Base-by-base conservation (phyloP, 1,139 yeast genomes). In the Chernovozyma sophiae-reginae region DNA sequence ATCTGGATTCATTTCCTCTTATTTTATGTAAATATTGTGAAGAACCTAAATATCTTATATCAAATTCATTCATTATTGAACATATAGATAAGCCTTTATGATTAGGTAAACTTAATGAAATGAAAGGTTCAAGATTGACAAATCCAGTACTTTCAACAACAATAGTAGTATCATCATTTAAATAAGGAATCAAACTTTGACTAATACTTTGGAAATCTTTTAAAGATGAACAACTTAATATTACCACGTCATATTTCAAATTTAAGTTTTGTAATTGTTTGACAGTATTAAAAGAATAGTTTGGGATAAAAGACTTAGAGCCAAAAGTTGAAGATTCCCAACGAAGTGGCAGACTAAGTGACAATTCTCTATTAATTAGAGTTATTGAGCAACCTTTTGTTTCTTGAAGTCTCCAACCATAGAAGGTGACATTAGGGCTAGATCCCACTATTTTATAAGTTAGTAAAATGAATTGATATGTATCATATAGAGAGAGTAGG, bases 131-230 rank as follows among this genome's bases (percentile, higher is more conserved):
- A 42, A 84, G 57, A 52, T 81, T 81, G 37, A 84, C 74, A 53
- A 76, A 83, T 5, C 86, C 86, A 1, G 86, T 77, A 40, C 81
- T 74, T 56, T 84, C 94, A 31, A 83, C 60, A 23, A 83, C 62
- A 11, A 84, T 61, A 28, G 78, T 62, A 18, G 86, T 68, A 30
- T 60, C 48, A 15, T 50, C 46, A 31, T 56, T 47, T 19, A 69
- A 45, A 34, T 48, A 54, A 2, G 66, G 62, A 20, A 42, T 47
- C 24, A 69, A 44, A 18, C 48, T 52, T 22, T 48, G 45, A 34
- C 70, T 58, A 6, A 54, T 39, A 4, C 48, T 40, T 48, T 67
- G 74, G 46, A 70, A 66, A 45, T 63, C 70, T 49, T 71, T 75
- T 31, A 71, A 57, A n/a, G 71, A 61, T 24, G 55, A 44, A 35